Evolutionary conservation across 192 early-diverging fungal genomes (phyloP), one percentile per base, ranked within the genome.

Genomic region (Mortierella alpina): DNA sequence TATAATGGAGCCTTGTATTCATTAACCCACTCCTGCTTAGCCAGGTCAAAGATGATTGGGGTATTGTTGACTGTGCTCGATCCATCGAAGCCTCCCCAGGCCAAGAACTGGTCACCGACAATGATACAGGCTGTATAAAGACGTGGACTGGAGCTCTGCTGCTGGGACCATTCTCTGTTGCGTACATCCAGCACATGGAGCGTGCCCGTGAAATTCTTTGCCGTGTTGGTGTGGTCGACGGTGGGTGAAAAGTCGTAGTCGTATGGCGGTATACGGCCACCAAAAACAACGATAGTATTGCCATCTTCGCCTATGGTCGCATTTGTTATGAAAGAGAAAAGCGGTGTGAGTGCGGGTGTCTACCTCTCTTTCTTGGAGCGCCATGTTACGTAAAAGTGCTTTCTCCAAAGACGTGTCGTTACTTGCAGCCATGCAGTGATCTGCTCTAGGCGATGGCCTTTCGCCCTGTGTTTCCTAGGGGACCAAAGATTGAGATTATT

Each of bases 401-500:
- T 31, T 31, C 31, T 31, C 31, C 31, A 1, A 31, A 31, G 31
- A 31, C 31, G 31, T 31, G 31, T 31, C 31, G 31, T 63, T 68
- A 76, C 73, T 76, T 2, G 53, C 44, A n/a, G 60, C 39, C 66
- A 69, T 69, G 60, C 73, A 76, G 51, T 60, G 57, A 52, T 76
- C 73, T 51, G 60, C 52, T 60, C 73, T 68, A 1, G 60, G 66
- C 10, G 60, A 56, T 9, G 73, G 73, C n/a, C 31, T 6, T 1
- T 15, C 22, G 12, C 66, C 73, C 7, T 14, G 42, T 14, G 73
- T 64, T 7, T 13, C 46, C 73, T 75, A 50, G 11, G 6, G 22
- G 55, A 57, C 52, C 49, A 8, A 52, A 65, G 12, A 44, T 4
- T 44, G 4, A 54, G n/a, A 50, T 9, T 13, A n/a, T 46, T 60